A percentile compares a stretch with the other conserved stretches of the same genome.
These are phyloP conservation scores for Citrus glauca DNA, from an alignment of 345 rosid species.

Conservation along the genomic window DNA sequence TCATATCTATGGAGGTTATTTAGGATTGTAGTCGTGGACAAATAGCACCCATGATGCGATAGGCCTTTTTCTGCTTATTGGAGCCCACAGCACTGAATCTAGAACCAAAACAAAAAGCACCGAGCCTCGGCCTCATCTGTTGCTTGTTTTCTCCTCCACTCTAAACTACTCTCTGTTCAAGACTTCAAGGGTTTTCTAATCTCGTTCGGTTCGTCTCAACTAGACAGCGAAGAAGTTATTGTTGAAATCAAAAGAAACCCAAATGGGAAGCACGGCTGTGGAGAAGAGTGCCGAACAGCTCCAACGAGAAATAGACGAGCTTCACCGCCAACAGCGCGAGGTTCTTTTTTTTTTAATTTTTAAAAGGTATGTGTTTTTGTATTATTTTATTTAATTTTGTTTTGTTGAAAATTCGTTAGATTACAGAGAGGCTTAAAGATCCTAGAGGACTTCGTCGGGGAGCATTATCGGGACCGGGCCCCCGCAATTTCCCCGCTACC, in stretches of 20 bases:
- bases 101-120: too few species aligned
- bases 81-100: too few species aligned
- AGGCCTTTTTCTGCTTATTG: too few species aligned
- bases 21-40: too few species aligned
- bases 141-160: too few species aligned
- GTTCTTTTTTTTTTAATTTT: conserved; percentile 17
- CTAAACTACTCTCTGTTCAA: neutral
- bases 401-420: conserved; percentile 32
- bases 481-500: conserved; percentile 54
- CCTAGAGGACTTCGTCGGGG: conserved; percentile 98
- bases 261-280: conserved; percentile 40
- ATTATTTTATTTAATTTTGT: neutral
- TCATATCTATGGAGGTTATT: too few species aligned
- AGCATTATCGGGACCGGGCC: conserved; percentile 40
- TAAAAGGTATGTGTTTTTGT: neutral
- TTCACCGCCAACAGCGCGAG: conserved; percentile 90
- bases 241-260: neutral
- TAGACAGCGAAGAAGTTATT: neutral
- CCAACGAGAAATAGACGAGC: conserved; percentile 80
- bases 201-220: neutral
- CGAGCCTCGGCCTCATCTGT: too few species aligned
- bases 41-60: too few species aligned
- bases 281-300: conserved; percentile 83
- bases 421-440: conserved; percentile 87
- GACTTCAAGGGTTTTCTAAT: neutral